phyloP scores from a whole-genome alignment of 2,329 filamentous ascomycete species.

The Trichophyton schoenleinii region DNA sequence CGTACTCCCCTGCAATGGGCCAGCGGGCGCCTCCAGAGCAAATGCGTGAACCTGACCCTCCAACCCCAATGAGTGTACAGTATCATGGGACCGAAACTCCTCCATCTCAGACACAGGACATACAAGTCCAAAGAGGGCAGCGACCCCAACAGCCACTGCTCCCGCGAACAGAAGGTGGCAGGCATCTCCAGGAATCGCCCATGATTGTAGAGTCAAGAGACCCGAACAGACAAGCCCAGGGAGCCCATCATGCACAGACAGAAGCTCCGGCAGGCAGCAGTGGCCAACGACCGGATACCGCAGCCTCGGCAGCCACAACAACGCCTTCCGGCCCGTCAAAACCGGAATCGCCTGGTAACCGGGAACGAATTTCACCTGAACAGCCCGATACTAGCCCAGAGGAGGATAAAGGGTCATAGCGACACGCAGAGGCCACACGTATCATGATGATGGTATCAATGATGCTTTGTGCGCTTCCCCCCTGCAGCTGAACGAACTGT shows the following conservation, averaged over 20 bases:
- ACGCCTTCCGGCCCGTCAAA: background rate
- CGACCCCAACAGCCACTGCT: conserved; percentile 8
- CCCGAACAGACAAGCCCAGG: conserved; percentile 9
- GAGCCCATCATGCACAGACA: conserved; percentile 8
- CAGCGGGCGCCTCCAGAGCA: background rate
- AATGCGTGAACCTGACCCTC: background rate
- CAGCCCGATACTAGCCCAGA: background rate
- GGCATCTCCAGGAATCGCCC: conserved; percentile 1
- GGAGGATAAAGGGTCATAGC: conserved; percentile 2
- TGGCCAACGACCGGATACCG: conserved; percentile 5
- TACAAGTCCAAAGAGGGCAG: conserved; percentile 10
- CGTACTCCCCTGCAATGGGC: background rate
- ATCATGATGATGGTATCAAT: background rate
- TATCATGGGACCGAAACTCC: conserved; percentile 7
- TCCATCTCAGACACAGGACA: conserved; percentile 10
- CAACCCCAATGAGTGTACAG: background rate
- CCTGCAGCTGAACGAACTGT: background rate
- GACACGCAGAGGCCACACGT: background rate
- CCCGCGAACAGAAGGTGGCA: background rate
- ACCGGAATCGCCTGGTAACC: background rate
- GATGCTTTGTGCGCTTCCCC: background rate
- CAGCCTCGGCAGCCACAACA: background rate
- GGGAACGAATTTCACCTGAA: background rate
- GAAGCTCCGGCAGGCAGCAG: conserved; percentile 8
- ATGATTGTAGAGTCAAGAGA: conserved; percentile 8